These are phyloP conservation scores for Alternaria metachromatica DNA, from an alignment of 2,329 filamentous ascomycete genomes.

Conservation along the genomic window DNA sequence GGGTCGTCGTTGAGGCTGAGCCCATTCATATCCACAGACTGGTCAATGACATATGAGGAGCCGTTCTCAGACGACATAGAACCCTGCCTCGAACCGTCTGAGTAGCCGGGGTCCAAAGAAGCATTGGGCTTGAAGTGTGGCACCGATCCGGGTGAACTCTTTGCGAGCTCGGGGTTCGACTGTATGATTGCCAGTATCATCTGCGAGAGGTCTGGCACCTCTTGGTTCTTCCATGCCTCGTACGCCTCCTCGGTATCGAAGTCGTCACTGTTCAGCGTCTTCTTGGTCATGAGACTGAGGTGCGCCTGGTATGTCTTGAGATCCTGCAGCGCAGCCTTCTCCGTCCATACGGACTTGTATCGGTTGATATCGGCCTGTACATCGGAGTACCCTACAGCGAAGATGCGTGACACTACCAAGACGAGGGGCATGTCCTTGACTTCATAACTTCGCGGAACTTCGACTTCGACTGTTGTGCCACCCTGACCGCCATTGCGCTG, in stretches of 20 bases:
- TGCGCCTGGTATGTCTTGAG: conserved; percentile 93
- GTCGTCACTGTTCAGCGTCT: conserved; percentile 79
- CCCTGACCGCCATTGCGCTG: conserved; percentile 64
- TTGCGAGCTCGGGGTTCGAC: conserved; percentile 83
- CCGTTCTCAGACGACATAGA: conserved; percentile 54
- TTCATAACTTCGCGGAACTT: conserved; percentile 84
- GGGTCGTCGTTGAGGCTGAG: conserved; percentile 66
- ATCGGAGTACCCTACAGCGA: conserved; percentile 78
- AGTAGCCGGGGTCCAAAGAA: conserved; percentile 51
- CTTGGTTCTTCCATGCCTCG: conserved; percentile 88
- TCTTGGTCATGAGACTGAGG: conserved; percentile 78
- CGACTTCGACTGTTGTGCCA: conserved; percentile 76
- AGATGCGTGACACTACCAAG: conserved; percentile 83
- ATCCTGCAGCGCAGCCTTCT: conserved; percentile 87
- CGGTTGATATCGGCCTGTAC: conserved; percentile 88
- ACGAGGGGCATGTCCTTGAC: conserved; percentile 98
- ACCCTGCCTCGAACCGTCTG: conserved; percentile 55
- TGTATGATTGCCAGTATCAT: conserved; percentile 93
- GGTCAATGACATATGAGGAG: conserved; percentile 67
- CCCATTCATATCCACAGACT: conserved; percentile 70
- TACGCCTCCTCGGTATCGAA: conserved; percentile 91
- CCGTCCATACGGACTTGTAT: conserved; percentile 83
- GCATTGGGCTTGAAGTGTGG: conserved; percentile 61
- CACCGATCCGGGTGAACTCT: conserved; percentile 69
- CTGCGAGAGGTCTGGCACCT: conserved; percentile 83